These are phyloP conservation scores for Cotoneaster glaucophyllus DNA, from an alignment of 306 rosid genomes.

Conservation along the genomic window DNA sequence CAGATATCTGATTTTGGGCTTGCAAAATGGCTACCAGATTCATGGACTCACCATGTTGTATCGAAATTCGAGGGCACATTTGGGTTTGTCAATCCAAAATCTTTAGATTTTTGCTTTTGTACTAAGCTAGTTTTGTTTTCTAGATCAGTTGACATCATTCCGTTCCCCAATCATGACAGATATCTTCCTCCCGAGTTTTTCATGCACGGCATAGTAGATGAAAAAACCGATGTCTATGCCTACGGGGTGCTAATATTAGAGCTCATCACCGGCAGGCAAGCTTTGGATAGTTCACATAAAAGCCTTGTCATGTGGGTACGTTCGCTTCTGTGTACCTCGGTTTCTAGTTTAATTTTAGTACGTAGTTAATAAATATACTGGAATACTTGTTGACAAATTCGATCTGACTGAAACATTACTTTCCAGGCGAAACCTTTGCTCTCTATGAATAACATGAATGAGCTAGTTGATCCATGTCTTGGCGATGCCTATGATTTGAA, in stretches of 20 bases:
- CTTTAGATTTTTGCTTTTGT: not conserved
- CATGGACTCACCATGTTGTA: slow-evolving; percentile 92
- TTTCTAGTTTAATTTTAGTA: not conserved
- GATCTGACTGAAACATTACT: not conserved
- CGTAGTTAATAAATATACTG: not conserved
- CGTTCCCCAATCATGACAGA: slow-evolving; percentile 34
- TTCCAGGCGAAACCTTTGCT: slow-evolving; percentile 88
- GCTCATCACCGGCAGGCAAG: slow-evolving; percentile 82
- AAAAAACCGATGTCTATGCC: slow-evolving; percentile 91
- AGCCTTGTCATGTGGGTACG: slow-evolving; percentile 99
- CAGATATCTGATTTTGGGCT: slow-evolving; percentile 98
- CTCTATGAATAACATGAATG: slow-evolving; percentile 31
- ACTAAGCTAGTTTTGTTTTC: not conserved
- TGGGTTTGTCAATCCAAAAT: slow-evolving; percentile 55
- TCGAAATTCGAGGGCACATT: slow-evolving; percentile 97
- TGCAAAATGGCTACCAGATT: slow-evolving; percentile 95
- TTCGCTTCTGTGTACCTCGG: not conserved
- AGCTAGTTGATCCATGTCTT: slow-evolving; percentile 66
- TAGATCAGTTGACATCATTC: slow-evolving; percentile 5
- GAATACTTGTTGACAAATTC: not conserved
- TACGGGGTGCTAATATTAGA: slow-evolving; percentile 86
- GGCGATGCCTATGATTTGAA: slow-evolving; percentile 39
- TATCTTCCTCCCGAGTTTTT: slow-evolving; percentile 99
- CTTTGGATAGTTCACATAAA: slow-evolving; percentile 81
- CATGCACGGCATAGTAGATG: slow-evolving; percentile 98